These are phyloP conservation scores for Apiospora arundinis DNA, from an alignment of 2,329 filamentous ascomycete species.

Conservation along the genomic window DNA sequence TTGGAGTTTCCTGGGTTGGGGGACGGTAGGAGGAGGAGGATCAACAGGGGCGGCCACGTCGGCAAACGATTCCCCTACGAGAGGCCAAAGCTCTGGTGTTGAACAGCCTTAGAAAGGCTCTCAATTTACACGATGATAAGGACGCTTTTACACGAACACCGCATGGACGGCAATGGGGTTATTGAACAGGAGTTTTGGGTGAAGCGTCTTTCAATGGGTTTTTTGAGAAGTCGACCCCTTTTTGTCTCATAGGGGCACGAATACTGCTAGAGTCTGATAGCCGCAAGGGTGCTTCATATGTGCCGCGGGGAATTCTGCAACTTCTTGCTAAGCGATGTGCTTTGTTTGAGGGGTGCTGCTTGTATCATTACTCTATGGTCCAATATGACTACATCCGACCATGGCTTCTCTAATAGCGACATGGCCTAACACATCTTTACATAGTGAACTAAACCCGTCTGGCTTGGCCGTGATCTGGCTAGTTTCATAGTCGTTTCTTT, in stretches of 20 bases:
- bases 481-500: background rate
- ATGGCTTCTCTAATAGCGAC: slow-evolving; percentile 22
- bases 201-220: slow-evolving; percentile 8
- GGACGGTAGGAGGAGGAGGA: slow-evolving; percentile 26
- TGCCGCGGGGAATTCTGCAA: background rate
- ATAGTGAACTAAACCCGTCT: background rate
- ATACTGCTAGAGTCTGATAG: background rate
- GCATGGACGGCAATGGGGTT: slow-evolving; percentile 1
- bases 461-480: background rate
- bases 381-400: background rate
- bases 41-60: slow-evolving; percentile 22
- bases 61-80: slow-evolving; percentile 4
- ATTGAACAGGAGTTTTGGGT: background rate
- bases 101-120: slow-evolving; percentile 29
- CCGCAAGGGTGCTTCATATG: background rate
- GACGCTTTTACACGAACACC: background rate
- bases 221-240: background rate
- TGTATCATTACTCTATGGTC: slow-evolving; percentile 32
- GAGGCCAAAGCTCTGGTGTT: slow-evolving; percentile 35
- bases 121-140: slow-evolving; percentile 6
- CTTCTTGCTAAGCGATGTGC: background rate
- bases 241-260: background rate
- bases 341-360: slow-evolving; percentile 23
- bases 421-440: background rate
- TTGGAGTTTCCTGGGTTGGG: slow-evolving; percentile 40